Evolutionary conservation across 208 protist genomes (phyloP), one percentile per base, ranked within the genome.

Genomic region (Crithidia expoeki): DNA sequence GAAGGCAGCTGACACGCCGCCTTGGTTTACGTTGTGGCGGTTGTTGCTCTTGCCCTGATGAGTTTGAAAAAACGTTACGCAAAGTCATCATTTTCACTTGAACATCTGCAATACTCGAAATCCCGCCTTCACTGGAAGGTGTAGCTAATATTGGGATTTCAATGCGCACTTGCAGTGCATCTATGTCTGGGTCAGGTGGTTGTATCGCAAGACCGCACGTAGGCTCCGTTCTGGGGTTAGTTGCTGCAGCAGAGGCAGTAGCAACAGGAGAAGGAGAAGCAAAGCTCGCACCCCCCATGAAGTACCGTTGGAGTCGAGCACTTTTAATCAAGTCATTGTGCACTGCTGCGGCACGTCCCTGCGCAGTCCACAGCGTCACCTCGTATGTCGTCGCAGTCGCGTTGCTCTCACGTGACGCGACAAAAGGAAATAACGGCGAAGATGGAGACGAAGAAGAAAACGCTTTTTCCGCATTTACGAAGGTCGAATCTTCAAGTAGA

Each of bases 341-440:
- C 68, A 74, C 68, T 17, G 33, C 56, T 7, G 38, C 56, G 12
- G 71, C 71, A 23, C 14, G 38, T 12, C 56, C 62, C 0, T 27
- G 36, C 53, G 59, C 74, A 72, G 65, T 81, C 83, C 55, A 87
- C 70, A 67, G 74, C 60, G 53, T 79, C 46, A 57, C 74, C 69
- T 50, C 74, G 40, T 32, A 77, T 55, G 53, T n/a, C 36, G 38
- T 34, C n/a, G n/a, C 40, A 7, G 23, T n/a, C 21, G 2, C 28
- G 19, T 21, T 17, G 21, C 46, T 14, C 30, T 21, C 16, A 28
- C 16, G 27, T 19, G 14, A 27, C 58, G 14, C 21, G 38, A 25
- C 10, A 30, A n/a, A n/a, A n/a, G n/a, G n/a, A n/a, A n/a, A n/a
- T n/a, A n/a, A n/a, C n/a, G n/a, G n/a, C n/a, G n/a, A n/a, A n/a